Evolutionary conservation across 768 basidiomycete genomes (phyloP).

Genomic region (Boletus barrowsii): DNA sequence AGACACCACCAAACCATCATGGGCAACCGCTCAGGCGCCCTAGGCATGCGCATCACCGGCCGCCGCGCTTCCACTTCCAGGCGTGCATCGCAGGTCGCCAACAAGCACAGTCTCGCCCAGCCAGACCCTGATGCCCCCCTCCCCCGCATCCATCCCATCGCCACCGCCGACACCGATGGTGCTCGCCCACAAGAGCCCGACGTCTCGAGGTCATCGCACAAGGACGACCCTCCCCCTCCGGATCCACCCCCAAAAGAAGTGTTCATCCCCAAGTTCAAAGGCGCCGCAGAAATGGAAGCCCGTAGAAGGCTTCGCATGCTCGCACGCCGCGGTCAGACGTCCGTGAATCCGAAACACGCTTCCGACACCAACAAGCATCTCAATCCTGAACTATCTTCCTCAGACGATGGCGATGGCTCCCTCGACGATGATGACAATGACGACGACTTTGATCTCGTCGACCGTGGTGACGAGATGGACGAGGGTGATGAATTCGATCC

Average conservation of each 20-base stretch:
- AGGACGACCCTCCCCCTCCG: conserved; percentile 17
- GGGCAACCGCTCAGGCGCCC: conserved; percentile 63
- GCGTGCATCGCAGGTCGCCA: conserved; percentile 35
- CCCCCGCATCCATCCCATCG: conserved; percentile 6
- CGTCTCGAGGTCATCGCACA: background rate
- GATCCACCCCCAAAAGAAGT: conserved; percentile 47
- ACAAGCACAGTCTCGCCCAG: background rate
- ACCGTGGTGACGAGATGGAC: conserved; percentile 49
- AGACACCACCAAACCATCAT: conserved; percentile 90
- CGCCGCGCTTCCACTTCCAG: conserved; percentile 55
- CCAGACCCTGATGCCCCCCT: background rate
- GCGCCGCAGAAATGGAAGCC: conserved; percentile 84
- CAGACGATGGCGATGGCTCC: conserved; percentile 48
- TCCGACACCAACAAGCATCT: conserved; percentile 36
- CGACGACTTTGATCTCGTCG: conserved; percentile 50
- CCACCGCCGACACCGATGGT: conserved; percentile 12
- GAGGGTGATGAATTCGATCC: conserved; percentile 79
- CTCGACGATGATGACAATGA: conserved; percentile 49
- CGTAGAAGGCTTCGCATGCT: conserved; percentile 64
- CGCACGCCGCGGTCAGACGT: conserved; percentile 47
- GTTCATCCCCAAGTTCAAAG: conserved; percentile 77
- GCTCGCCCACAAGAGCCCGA: background rate
- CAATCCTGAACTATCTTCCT: conserved; percentile 49
- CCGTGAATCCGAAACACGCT: conserved; percentile 23
- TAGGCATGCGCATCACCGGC: conserved; percentile 76